Base-by-base conservation (phyloP, 2,329 filamentous ascomycete species). In the Cytospora piceae region DNA sequence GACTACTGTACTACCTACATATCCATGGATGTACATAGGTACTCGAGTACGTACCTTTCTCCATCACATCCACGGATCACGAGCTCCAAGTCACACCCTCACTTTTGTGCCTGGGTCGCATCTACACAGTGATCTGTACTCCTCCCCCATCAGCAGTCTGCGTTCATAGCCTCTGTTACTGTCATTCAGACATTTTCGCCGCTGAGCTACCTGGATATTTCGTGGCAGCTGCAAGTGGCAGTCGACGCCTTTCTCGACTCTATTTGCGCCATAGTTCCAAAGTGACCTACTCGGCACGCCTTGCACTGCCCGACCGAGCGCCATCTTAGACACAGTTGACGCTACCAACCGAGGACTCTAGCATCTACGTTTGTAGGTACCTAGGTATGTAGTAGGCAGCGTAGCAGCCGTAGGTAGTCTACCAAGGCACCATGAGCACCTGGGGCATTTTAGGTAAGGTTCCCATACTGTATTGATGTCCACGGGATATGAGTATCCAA, bases 61-160 rank as follows among this genome's bases (percentile, higher is more conserved):
- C 42, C 42, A 46, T 46, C 42, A 46, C 42, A 46, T 46, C 17
- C 42, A 9, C 5, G 20, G 46, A 24, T 49, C 46, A 49, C 46
- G 46, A 49, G 46, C 46, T 24, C 46, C 46, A 49, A 49, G 46
- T 24, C 46, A 49, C 46, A 49, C 46, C 46, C n/a, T 49, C 46
- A 24, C 46, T 20, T 49, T 22, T 49, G 11, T 24, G 11, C 46
- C 46, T 20, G 20, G 46, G 46, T 49, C 24, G 42, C 46, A 6
- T 24, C n/a, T 24, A 12, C 39, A 46, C 20, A n/a, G 17, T 46
- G 4, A 15, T 37, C 2, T 37, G 34, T 37, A 37, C 34, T 37
- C 32, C 6, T 11, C 12, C 9, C 14, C 34, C 14, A 15, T 37
- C 34, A 37, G 34, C 34, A 37, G 34, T 37, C 34, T 37, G 34